phyloP scores from a whole-genome alignment of 108 stramenopile genomes.

The Nannochloropsis gaditana region DNA sequence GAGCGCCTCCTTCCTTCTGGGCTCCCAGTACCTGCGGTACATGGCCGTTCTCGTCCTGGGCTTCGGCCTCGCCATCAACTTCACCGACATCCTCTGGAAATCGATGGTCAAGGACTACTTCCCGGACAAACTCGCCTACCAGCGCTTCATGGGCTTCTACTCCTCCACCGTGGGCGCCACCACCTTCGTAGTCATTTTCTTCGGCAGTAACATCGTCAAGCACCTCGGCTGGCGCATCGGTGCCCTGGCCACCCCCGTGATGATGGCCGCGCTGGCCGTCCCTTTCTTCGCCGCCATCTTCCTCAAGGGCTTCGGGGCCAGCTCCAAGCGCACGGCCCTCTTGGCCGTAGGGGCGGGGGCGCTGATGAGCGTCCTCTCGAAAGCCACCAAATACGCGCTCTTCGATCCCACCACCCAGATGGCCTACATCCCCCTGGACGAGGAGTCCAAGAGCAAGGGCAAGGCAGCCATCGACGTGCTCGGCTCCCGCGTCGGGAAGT shows the following conservation, averaged over 20 bases:
- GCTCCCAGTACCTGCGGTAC: conserved; percentile 80
- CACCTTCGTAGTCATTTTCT: conserved; percentile 83
- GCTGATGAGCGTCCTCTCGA: conserved; percentile 75
- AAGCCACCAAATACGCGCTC: conserved; percentile 71
- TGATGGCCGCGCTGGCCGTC: conserved; percentile 72
- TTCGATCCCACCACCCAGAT: conserved; percentile 68
- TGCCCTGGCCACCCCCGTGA: conserved; percentile 79
- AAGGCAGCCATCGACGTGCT: conserved; percentile 86
- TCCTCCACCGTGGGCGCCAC: conserved; percentile 70
- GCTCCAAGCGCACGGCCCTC: conserved; percentile 45
- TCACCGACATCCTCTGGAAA: conserved; percentile 95
- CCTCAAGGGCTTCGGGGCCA: conserved; percentile 46
- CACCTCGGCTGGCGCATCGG: conserved; percentile 85
- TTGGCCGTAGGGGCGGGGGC: conserved; percentile 78
- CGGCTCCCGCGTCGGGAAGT: conserved; percentile 86
- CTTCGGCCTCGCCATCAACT: conserved; percentile 89
- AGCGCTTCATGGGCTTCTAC: conserved; percentile 89
- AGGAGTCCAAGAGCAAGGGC: conserved; percentile 89
- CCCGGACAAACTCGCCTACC: conserved; percentile 79
- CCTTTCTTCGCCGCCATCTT: conserved; percentile 79
- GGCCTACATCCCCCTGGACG: conserved; percentile 92
- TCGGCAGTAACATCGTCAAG: conserved; percentile 80
- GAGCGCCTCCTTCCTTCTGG: conserved; percentile 71
- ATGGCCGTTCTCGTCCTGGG: conserved; percentile 80
- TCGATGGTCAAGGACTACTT: conserved; percentile 81